These are phyloP conservation scores for Uromyces viciae-fabae DNA, from an alignment of 1,284 basidiomycete genomes.

Conservation along the genomic window DNA sequence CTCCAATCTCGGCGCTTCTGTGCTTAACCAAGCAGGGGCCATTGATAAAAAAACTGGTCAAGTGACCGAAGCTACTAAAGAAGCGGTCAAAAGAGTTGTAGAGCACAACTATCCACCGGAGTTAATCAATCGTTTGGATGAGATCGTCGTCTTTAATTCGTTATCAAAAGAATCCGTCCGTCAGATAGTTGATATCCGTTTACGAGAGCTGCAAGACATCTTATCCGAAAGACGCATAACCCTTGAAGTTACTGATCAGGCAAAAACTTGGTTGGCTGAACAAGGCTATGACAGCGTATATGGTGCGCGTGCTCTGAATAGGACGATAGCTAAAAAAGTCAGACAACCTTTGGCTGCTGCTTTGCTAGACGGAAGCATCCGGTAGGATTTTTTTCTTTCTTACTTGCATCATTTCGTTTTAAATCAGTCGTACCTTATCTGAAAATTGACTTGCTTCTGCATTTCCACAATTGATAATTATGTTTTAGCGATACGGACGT, in stretches of 20 bases:
- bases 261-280: constrained; percentile 69
- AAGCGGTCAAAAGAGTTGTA: constrained; percentile 64
- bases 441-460: not conserved
- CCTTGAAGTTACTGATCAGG: constrained; percentile 67
- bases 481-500: constrained; percentile 45
- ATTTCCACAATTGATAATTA: not conserved
- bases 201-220: constrained; percentile 69
- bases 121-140: constrained; percentile 60
- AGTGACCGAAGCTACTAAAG: constrained; percentile 65
- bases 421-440: not conserved
- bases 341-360: constrained; percentile 51
- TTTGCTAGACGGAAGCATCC: constrained; percentile 48
- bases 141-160: constrained; percentile 72
- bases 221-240: constrained; percentile 67
- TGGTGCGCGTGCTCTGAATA: constrained; percentile 66
- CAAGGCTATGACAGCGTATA: constrained; percentile 81
- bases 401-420: not conserved
- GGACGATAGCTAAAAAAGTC: constrained; percentile 52
- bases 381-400: constrained; percentile 1
- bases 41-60: constrained; percentile 64
- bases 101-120: constrained; percentile 79
- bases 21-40: constrained; percentile 68
- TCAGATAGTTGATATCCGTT: constrained; percentile 70
- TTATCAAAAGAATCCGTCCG: constrained; percentile 70
- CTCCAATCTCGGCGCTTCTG: constrained; percentile 76